A percentile compares a stretch with the other conserved stretches of the same genome.
Evolutionary conservation across 352 stramenopile genomes (phyloP).

Genomic region (Globisporangium heterothallicum): DNA sequence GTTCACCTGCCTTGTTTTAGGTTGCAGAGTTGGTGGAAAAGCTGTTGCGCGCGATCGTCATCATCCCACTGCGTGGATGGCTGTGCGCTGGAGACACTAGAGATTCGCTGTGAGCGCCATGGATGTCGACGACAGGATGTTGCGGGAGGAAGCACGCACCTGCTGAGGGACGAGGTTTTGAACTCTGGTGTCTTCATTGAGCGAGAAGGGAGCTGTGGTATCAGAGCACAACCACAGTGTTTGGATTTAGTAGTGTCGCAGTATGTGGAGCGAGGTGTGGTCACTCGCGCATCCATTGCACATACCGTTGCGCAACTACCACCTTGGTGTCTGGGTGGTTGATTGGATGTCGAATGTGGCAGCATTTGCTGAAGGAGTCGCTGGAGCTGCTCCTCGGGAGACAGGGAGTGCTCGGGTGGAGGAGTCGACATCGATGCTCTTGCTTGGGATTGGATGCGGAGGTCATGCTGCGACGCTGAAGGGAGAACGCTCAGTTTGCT

Average conservation of each 20-base stretch:
- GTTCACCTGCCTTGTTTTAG: slow-evolving; percentile 22
- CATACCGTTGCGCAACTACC: neutral
- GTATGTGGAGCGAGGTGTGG: too few relatives aligned
- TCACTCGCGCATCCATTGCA: too few relatives aligned
- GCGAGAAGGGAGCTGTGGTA: neutral
- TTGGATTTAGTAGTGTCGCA: too few relatives aligned
- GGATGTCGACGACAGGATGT: too few relatives aligned
- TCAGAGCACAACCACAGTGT: too few relatives aligned
- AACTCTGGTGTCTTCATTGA: slow-evolving; percentile 3
- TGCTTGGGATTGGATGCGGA: neutral
- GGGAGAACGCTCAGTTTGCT: slow-evolving; percentile 3
- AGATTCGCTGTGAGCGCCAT: too few relatives aligned
- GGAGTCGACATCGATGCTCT: neutral
- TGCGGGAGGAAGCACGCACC: too few relatives aligned
- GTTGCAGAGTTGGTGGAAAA: slow-evolving; percentile 63
- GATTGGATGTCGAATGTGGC: neutral
- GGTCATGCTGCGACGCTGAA: slow-evolving; percentile 6
- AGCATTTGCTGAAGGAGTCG: slow-evolving; percentile 46
- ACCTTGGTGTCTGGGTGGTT: neutral
- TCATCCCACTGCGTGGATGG: slow-evolving; percentile 38
- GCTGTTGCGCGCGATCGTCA: slow-evolving; percentile 46
- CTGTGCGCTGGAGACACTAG: neutral
- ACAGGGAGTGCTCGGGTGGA: slow-evolving; percentile 7
- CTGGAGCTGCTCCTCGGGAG: slow-evolving; percentile 49
- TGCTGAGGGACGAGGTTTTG: neutral